Evolutionary conservation across 1,139 yeast genomes (phyloP), one percentile per base, ranked within the genome.

Genomic region (Kodamaea ohmeri): DNA sequence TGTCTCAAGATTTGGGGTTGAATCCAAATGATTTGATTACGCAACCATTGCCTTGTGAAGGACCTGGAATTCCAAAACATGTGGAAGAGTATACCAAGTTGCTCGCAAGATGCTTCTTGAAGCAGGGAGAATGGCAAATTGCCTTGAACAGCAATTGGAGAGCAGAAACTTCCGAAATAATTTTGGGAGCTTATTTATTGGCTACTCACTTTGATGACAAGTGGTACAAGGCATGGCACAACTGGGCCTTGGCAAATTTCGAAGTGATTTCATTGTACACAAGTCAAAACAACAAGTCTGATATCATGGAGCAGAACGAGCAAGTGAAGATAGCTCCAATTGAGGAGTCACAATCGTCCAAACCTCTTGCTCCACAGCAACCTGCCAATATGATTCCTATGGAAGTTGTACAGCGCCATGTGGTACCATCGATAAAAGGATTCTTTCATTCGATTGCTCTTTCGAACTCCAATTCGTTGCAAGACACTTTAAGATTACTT

Each of bases 221-320:
- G 31, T 94, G 98, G 97, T 94, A 94, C 56, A 92, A 94, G 54
- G 98, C 98, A 16, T 94, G 98, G 98, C 99, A 94, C 56, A 90
- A 89, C 55, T 94, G 99, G 99, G 98, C 98, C 0, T 67, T 94
- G 52, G 97, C 98, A 0, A 94, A 94, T 59, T 94, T 89, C 58
- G 97, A 90, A 55, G 97, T 90, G 1, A 86, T 92, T 20, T 84
- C 96, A 0, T 71, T 83, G 37, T 70, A 70, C 49, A 73, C 80
- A 0, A 62, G 75, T 11, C 71, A 65, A 37, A 56, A 55, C 28
- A 43, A 39, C n/a, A 49, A 54, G 24, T 41, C 49, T 12, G 67
- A 52, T 31, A 52, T 47, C 17, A 52, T 55, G 55, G 62, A 53
- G 38, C 61, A 52, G 41, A 53, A 51, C 42, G 55, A 46, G 7